Percentiles rank a stretch among this genome's conserved stretches.
Evolutionary conservation across 208 protist genomes (phyloP).

Genomic region (Trypanosoma rangeli): DNA sequence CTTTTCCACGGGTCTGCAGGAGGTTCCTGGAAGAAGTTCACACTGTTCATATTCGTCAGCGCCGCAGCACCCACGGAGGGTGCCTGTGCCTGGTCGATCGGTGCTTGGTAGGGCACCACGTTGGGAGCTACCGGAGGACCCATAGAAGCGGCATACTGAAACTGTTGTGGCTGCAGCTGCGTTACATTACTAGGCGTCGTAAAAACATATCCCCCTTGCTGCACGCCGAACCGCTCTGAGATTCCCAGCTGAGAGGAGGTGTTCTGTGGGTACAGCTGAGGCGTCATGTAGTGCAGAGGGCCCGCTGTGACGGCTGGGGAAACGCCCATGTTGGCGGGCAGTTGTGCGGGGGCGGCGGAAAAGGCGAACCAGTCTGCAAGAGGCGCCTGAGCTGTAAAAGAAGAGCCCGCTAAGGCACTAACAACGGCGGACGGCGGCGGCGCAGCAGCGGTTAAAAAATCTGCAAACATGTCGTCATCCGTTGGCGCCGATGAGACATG

Average conservation of each 20-base stretch:
- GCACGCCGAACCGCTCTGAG: not conserved
- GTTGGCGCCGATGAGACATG: not conserved
- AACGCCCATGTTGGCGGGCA: not conserved
- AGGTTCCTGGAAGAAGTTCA: slow-evolving; percentile 28
- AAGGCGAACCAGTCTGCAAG: slow-evolving; percentile 8
- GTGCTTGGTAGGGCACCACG: slow-evolving; percentile 5
- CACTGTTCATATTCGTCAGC: slow-evolving; percentile 4
- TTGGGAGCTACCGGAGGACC: slow-evolving; percentile 7
- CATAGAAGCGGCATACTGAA: slow-evolving; percentile 1
- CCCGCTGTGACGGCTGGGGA: not conserved
- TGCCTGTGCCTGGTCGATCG: not conserved
- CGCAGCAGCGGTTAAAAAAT: slow-evolving; percentile 45
- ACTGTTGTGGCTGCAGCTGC: slow-evolving; percentile 14
- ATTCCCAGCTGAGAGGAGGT: not conserved
- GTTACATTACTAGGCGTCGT: not conserved
- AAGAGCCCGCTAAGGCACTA: not conserved
- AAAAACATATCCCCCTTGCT: not conserved
- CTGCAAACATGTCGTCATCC: slow-evolving; percentile 46
- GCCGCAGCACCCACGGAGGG: not conserved
- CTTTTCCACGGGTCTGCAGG: slow-evolving; percentile 17
- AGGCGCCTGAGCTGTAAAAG: slow-evolving; percentile 3
- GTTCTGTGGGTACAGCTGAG: not conserved
- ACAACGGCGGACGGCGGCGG: slow-evolving; percentile 15
- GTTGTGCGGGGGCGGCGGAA: slow-evolving; percentile 1
- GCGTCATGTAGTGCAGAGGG: not conserved